Evolutionary conservation across 2,329 filamentous ascomycete species (phyloP).

Genomic region (Clarireedia sp.): DNA sequence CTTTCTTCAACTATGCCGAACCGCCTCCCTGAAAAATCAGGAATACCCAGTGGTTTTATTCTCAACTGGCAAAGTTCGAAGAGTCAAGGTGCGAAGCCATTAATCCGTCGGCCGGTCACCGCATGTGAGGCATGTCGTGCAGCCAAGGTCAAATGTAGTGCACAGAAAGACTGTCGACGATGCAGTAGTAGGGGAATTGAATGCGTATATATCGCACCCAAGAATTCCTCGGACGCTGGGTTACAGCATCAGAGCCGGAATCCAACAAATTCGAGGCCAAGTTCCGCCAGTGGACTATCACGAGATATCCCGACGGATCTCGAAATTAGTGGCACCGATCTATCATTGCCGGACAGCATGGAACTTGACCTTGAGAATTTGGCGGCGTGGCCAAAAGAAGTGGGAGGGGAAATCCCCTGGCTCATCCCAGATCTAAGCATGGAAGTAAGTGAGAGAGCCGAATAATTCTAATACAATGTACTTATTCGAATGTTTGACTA

Average conservation of each 20-base stretch:
- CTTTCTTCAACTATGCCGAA: background rate
- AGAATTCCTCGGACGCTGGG: background rate
- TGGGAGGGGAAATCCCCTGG: background rate
- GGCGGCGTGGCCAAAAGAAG: background rate
- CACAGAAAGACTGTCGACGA: background rate
- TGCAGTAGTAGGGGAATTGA: background rate
- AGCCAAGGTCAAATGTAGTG: background rate
- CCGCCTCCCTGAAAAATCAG: background rate
- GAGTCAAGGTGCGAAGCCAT: background rate
- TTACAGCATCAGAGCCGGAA: background rate
- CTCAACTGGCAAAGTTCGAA: background rate
- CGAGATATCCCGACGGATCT: background rate
- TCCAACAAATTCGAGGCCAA: background rate
- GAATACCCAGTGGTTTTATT: background rate
- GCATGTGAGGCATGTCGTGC: background rate
- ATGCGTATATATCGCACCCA: background rate
- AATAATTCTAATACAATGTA: too few relatives aligned
- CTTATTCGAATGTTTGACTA: background rate
- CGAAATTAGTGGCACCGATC: background rate
- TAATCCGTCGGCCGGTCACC: background rate
- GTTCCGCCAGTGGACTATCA: background rate
- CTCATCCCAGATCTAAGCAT: background rate
- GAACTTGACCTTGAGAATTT: background rate
- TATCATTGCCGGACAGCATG: background rate
- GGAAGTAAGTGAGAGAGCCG: background rate